Evolutionary conservation across 1,284 basidiomycete species (phyloP).

Genomic region (Malassezia equina): DNA sequence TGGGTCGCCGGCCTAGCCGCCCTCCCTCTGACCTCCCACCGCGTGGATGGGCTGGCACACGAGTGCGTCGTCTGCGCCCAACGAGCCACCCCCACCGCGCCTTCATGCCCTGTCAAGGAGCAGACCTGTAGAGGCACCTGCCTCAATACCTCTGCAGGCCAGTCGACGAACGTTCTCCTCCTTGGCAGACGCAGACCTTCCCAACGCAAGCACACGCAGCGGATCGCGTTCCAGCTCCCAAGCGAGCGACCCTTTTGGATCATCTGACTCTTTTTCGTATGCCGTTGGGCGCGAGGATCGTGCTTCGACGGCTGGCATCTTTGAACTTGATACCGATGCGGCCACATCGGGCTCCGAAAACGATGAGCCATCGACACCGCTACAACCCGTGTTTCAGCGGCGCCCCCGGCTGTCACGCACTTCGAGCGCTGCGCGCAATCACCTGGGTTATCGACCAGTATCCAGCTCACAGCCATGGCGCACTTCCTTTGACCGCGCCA

Average conservation of each 20-base stretch:
- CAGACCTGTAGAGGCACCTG: background rate
- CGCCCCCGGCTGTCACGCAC: background rate
- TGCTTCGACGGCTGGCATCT: constrained; percentile 9
- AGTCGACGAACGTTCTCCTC: background rate
- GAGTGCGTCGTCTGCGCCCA: background rate
- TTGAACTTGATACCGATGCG: constrained; percentile 10
- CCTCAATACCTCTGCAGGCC: background rate
- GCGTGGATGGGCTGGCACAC: background rate
- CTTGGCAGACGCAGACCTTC: background rate
- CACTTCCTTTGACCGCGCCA: background rate
- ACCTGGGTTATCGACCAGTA: background rate
- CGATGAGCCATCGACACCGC: constrained; percentile 5
- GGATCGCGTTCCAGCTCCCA: background rate
- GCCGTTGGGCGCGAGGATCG: background rate
- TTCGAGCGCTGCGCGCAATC: background rate
- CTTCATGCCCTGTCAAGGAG: background rate
- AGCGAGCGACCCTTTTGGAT: background rate
- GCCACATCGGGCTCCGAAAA: constrained; percentile 8
- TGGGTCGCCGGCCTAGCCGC: background rate
- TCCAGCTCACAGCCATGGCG: background rate
- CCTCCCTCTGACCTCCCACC: background rate
- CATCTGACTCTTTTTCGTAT: background rate
- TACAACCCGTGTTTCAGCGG: background rate
- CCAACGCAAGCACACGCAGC: background rate
- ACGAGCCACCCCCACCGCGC: background rate